phyloP scores from a whole-genome alignment of 2,329 filamentous ascomycete species.

The Macrophomina pseudophaseolina region DNA sequence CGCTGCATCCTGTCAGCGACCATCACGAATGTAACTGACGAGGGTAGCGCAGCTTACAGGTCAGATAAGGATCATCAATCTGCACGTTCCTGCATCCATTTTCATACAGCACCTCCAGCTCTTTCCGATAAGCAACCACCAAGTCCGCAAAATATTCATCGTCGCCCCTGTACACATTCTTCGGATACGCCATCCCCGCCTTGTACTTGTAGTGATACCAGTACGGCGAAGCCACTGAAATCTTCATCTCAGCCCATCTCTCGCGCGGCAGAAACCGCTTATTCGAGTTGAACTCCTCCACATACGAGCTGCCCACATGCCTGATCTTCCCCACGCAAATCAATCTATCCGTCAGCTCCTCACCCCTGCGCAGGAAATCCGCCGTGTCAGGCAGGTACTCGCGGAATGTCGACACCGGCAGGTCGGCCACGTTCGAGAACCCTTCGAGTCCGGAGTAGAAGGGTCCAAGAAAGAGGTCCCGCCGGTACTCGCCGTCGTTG shows the following conservation, averaged over 20 bases:
- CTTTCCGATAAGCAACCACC: conserved; percentile 53
- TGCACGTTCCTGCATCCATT: conserved; percentile 55
- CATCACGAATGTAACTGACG: background rate
- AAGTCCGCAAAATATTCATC: conserved; percentile 56
- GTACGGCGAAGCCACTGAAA: conserved; percentile 69
- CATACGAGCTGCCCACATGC: conserved; percentile 61
- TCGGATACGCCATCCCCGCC: conserved; percentile 54
- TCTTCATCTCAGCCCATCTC: conserved; percentile 68
- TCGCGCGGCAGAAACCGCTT: conserved; percentile 64
- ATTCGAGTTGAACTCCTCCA: conserved; percentile 65
- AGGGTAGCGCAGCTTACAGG: conserved; percentile 32
- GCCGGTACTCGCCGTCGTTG: conserved; percentile 70
- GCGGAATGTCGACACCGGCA: conserved; percentile 50
- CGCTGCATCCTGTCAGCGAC: conserved; percentile 26
- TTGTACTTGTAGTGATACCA: conserved; percentile 73
- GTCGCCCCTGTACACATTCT: conserved; percentile 52
- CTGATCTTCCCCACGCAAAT: conserved; percentile 64
- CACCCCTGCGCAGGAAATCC: conserved; percentile 64
- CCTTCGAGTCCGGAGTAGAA: conserved; percentile 62
- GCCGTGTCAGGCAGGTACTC: conserved; percentile 66
- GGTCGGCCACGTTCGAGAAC: conserved; percentile 56
- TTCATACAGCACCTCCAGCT: conserved; percentile 52
- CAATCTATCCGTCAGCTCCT: conserved; percentile 59
- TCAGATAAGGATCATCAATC: conserved; percentile 56
- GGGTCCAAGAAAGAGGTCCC: conserved; percentile 60